Conservation (phyloP, 1,284 basidiomycete species). For the Taiwanofungus camphoratus region DNA sequence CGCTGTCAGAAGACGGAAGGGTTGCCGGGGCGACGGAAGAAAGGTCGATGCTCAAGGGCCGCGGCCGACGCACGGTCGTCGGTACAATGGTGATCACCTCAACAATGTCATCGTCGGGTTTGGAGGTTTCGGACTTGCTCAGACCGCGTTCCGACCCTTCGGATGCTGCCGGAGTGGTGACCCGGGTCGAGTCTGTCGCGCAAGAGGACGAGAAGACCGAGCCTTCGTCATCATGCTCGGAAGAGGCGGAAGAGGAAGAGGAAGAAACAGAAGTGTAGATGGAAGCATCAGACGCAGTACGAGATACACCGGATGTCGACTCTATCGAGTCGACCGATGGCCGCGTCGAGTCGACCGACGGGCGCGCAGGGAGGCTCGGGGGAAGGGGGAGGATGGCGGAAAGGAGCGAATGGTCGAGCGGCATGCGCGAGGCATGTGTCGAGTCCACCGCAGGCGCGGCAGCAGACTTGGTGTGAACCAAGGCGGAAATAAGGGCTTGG, state of each 20-base stretch:
- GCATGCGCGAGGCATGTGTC: neutral
- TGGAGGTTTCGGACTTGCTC: constrained; percentile 3
- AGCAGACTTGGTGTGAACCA: constrained; percentile 16
- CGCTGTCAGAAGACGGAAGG: constrained; percentile 8
- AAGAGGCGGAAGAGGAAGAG: constrained; percentile 32
- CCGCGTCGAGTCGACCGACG: constrained; percentile 1
- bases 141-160: constrained; percentile 12
- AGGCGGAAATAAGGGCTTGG: constrained; percentile 23
- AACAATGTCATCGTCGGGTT: constrained; percentile 7
- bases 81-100: constrained; percentile 24
- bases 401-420: constrained; percentile 3
- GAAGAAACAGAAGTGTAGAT: constrained; percentile 34
- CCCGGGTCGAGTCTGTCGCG: constrained; percentile 22
- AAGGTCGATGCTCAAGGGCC: constrained; percentile 14
- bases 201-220: constrained; percentile 27
- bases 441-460: constrained; percentile 5
- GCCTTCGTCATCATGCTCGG: constrained; percentile 20
- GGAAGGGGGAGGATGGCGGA: constrained; percentile 10
- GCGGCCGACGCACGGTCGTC: constrained; percentile 12
- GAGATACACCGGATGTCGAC: constrained; percentile 11
- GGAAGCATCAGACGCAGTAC: constrained; percentile 24
- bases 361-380: constrained; percentile 21
- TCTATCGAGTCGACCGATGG: neutral
- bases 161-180: constrained; percentile 23
- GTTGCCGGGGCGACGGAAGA: constrained; percentile 10